Base-by-base conservation (phyloP, 306 rosid genomes). In the Glycine latifolia region DNA sequence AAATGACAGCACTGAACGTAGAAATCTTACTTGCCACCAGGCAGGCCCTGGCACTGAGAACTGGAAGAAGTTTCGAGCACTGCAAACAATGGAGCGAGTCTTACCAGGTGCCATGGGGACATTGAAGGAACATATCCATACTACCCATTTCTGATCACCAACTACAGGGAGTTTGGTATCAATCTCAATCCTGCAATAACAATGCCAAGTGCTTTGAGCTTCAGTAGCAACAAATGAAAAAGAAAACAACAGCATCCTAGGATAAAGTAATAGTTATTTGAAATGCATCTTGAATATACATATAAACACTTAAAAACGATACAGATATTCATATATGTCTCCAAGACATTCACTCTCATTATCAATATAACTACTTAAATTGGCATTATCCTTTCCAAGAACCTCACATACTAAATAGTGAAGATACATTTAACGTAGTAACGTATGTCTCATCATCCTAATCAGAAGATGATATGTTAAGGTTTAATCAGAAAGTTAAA, bases 91-190 rank as follows among this genome's bases (percentile, higher is more conserved):
- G 71, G 98, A 95, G 72, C 97, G 98, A 6, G 97, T 95, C 86
- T 92, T 94, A 81, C 98, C 98, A 4, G 97, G 95, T n/a, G 95
- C 90, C 91, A 92, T 92, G 54, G 98, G 98, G 60, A 94, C 94
- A 75, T 92, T 94, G 91, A 94, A 94, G 74, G 98, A 92, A 80
- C 97, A 94, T 80, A 94, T 92, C 98, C 97, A 94, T 77, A 94
- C 88, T 11, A 92, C 88, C 98, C 98, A 94, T 83, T 90, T 94
- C 87, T 94, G 89, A 78, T 91, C 91, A 53, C 98, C 98, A 85
- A 89, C 88, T 58, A 80, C 2, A 52, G 98, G 97, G 75, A 94
- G 94, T 84, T 92, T 92, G 83, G 94, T 79, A 82, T 92, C 90
- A 20, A 94, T 94, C 89, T 91, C 98, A 75, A 94, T 62, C 85